Evolutionary conservation across 2,329 filamentous ascomycete genomes (phyloP).

Genomic region (Onygenales sp.): DNA sequence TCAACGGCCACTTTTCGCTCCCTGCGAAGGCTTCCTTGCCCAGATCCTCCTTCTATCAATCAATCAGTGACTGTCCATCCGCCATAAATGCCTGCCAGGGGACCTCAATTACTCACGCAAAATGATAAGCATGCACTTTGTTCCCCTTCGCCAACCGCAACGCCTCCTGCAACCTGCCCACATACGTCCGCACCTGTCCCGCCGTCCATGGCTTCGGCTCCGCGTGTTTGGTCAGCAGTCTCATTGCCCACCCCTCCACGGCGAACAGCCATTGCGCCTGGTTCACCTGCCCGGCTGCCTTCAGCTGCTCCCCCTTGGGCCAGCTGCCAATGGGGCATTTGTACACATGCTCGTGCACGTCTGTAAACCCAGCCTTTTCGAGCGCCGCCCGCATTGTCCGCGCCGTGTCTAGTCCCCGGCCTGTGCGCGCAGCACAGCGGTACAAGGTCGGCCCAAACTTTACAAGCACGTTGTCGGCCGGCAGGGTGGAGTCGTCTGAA

Average conservation of each 20-base stretch:
- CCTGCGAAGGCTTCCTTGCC: too few relatives aligned
- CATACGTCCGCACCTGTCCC: not conserved
- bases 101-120: not conserved
- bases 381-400: conserved; percentile 19
- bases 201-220: not conserved
- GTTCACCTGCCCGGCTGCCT: not conserved
- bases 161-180: not conserved
- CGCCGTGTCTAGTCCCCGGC: conserved; percentile 16
- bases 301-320: conserved; percentile 21
- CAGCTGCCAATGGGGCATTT: conserved; percentile 35
- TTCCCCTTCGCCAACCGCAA: not conserved
- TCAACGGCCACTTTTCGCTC: too few relatives aligned
- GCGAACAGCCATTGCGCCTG: conserved; percentile 3
- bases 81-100: not conserved
- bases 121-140: not conserved
- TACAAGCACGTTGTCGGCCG: conserved; percentile 13
- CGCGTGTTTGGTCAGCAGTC: not conserved
- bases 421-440: not conserved
- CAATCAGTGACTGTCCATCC: not conserved
- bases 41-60: not conserved
- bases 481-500: too few relatives aligned
- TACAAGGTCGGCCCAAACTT: conserved; percentile 9
- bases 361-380: conserved; percentile 32
- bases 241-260: conserved; percentile 6
- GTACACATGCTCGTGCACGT: conserved; percentile 32